Conservation (phyloP, 2,329 filamentous ascomycete genomes). For the Magnaporthiopsis rhizophila region DNA sequence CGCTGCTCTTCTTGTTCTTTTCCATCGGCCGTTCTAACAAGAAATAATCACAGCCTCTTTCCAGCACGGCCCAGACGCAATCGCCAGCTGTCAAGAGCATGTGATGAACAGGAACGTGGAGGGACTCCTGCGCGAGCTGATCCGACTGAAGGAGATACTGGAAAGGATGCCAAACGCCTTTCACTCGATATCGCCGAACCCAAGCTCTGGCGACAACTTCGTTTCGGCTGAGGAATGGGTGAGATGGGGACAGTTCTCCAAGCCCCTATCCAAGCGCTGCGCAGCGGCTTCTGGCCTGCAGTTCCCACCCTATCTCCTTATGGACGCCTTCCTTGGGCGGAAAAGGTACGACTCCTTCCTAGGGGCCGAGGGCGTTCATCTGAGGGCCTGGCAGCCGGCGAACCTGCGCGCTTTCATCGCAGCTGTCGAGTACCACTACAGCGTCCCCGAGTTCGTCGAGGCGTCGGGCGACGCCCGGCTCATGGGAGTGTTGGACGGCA, state of each 20-base stretch:
- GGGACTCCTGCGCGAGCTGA: constrained; percentile 39
- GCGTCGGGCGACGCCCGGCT: constrained; percentile 39
- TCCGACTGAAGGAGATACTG: constrained; percentile 43
- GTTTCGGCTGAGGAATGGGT: constrained; percentile 40
- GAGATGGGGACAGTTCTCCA: constrained; percentile 43
- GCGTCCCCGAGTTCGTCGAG: constrained; percentile 44
- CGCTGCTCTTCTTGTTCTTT: background rate
- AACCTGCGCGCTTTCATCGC: constrained; percentile 48
- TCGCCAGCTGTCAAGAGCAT: constrained; percentile 44
- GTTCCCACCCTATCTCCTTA: constrained; percentile 43
- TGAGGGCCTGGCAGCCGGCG: constrained; percentile 45
- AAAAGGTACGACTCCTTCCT: constrained; percentile 44
- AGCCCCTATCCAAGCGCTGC: constrained; percentile 40
- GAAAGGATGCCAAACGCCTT: constrained; percentile 46
- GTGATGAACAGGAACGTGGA: constrained; percentile 46
- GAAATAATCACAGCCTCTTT: constrained; percentile 30
- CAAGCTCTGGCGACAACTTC: constrained; percentile 42
- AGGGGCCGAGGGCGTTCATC: constrained; percentile 41
- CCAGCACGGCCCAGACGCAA: constrained; percentile 41
- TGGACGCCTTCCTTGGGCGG: constrained; percentile 46
- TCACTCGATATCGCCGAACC: constrained; percentile 45
- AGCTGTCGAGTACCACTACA: constrained; percentile 45
- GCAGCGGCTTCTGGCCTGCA: constrained; percentile 43
- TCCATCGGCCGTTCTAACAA: background rate
- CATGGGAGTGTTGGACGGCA: constrained; percentile 45